Base-by-base conservation (phyloP, 345 rosid genomes). In the Hibiscus trionum region DNA sequence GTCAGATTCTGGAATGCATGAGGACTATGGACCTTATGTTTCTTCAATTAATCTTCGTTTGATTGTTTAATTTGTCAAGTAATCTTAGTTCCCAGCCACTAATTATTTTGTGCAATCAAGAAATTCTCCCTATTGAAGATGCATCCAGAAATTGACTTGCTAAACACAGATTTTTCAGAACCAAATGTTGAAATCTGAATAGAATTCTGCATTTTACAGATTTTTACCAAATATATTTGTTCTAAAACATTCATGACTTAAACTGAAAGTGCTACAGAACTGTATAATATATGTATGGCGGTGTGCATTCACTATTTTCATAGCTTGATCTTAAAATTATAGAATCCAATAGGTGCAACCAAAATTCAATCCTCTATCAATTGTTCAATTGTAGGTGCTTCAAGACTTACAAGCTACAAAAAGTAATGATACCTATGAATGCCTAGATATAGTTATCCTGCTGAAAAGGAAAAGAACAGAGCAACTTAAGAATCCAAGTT, bases 31-130 rank as follows among this genome's bases (percentile, higher is more conserved):
- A 19, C 70, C 24, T 14, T 7, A 46, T 8, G 53, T 66, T 63
- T 65, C 69, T 21, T 65, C 29, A 47, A 66, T 26, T 47, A 14
- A 42, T n/a, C 49, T 62, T 35, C 44, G 16, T 15, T 15, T 61
- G 11, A 4, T 10, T 63, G 68, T 37, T 10, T 9, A 63, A 37
- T 39, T 63, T 37, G 9, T 15, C 68, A 37, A n/a, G 29, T 39
- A 63, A 10, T 63, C 49, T 63, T 62, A 35, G 10, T 56, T 65
- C 69, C 53, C 53, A 44, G 53, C 69, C 53, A 64, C 31, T 64
- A 64, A 65, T 65, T 21, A 15, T 29, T 44, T 21, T 19, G n/a
- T 64, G 52, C 52, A 64, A 21, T 19, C 4, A 56, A 21, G 60
- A 64, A 42, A 49, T 6, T 44, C 35, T 66, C 37, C 39, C 19